These are phyloP conservation scores for Fusarium tuaranense DNA, from an alignment of 2,329 filamentous ascomycete species.

Conservation along the genomic window DNA sequence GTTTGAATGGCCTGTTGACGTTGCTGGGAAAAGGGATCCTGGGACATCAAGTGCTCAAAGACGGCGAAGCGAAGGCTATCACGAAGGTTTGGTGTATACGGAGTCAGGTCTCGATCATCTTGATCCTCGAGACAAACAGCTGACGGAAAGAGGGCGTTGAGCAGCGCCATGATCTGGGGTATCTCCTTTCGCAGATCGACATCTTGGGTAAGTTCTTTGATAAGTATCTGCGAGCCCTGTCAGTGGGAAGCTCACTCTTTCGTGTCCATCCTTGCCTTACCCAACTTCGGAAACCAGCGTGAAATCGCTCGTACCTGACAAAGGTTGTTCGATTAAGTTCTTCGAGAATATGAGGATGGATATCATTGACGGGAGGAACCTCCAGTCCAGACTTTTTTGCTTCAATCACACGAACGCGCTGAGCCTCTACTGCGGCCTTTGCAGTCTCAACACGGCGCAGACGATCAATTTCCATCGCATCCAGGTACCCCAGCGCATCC, in stretches of 20 bases:
- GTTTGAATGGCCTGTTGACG: slow-evolving; percentile 43
- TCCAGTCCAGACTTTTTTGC: not conserved
- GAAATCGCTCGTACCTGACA: slow-evolving; percentile 45
- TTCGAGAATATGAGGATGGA: slow-evolving; percentile 39
- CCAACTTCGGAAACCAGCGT: slow-evolving; percentile 49
- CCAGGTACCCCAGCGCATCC: slow-evolving; percentile 48
- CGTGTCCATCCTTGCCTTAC: slow-evolving; percentile 39
- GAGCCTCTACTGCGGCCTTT: slow-evolving; percentile 22
- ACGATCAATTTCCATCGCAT: slow-evolving; percentile 50
- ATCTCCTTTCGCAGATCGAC: slow-evolving; percentile 17
- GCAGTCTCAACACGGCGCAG: slow-evolving; percentile 43
- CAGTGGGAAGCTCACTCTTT: not conserved
- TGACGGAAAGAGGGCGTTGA: slow-evolving; percentile 53
- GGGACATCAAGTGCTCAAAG: slow-evolving; percentile 49
- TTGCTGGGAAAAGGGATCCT: slow-evolving; percentile 30
- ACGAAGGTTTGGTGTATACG: slow-evolving; percentile 47
- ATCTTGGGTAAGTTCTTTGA: slow-evolving; percentile 37
- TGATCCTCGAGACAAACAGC: slow-evolving; percentile 33
- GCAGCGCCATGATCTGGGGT: slow-evolving; percentile 47
- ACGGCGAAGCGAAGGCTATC: slow-evolving; percentile 52
- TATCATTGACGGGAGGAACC: slow-evolving; percentile 13
- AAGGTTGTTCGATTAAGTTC: slow-evolving; percentile 47
- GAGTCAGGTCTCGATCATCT: slow-evolving; percentile 43
- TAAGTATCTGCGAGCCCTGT: slow-evolving; percentile 42
- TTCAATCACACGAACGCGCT: not conserved